These are phyloP conservation scores for Cryptococcus sp. DNA, from an alignment of 1,284 basidiomycete species.

Conservation along the genomic window DNA sequence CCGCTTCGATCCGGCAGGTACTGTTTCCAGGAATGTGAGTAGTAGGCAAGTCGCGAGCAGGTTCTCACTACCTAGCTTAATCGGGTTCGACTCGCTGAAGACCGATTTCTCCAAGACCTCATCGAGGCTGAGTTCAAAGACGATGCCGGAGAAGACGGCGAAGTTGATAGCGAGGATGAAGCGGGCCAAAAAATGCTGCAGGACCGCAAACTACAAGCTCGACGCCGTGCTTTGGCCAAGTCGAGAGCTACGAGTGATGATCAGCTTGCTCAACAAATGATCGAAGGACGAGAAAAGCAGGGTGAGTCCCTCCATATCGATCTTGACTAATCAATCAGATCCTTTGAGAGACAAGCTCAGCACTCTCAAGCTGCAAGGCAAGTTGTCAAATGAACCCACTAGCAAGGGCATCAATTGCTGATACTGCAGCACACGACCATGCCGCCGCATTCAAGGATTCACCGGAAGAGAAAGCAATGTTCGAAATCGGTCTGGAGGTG, in stretches of 20 bases:
- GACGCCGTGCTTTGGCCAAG: background rate
- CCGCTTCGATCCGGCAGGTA: conserved; percentile 38
- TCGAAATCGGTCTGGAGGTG: conserved; percentile 38
- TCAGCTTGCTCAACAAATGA: background rate
- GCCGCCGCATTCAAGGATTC: conserved; percentile 37
- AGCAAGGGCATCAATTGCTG: no score
- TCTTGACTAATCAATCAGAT: background rate
- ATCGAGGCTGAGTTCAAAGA: conserved; percentile 24
- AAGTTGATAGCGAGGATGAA: conserved; percentile 26
- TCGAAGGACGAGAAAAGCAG: background rate
- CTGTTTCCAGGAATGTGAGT: conserved; percentile 32
- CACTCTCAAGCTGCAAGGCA: background rate
- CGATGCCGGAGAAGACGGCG: conserved; percentile 21
- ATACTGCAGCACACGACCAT: conserved; percentile 17
- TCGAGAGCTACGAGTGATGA: background rate
- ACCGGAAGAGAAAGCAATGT: conserved; percentile 33
- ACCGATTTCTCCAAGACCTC: conserved; percentile 27
- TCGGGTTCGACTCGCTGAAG: conserved; percentile 27
- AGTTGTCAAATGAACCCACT: no score
- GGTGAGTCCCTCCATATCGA: background rate
- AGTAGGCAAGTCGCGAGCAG: background rate
- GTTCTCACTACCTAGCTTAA: conserved; percentile 24
- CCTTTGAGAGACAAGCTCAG: background rate
- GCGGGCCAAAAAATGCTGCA: conserved; percentile 16
- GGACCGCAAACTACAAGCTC: conserved; percentile 6